Base-by-base conservation (phyloP, 176 grass and related monocot genomes). In the Thalia dealbata region DNA sequence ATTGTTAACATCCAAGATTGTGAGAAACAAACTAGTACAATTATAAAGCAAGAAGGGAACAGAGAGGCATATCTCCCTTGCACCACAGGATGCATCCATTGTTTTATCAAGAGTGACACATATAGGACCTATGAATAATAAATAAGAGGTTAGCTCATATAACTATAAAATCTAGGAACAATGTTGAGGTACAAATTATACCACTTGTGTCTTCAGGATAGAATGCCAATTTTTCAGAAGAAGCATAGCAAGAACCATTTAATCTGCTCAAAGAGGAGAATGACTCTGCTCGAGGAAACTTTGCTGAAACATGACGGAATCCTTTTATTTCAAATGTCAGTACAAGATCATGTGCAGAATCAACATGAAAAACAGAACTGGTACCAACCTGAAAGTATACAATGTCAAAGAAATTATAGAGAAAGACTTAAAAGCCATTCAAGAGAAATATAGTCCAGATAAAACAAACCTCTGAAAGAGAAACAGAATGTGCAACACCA, bases 41-140 rank as follows among this genome's bases (percentile, higher is more conserved):
- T 96, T 96, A 78, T 96, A 96, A 71, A 96, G 69, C 76, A 96
- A 84, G 75, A 88, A 96, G 50, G 89, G 89, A 83, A 96, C 92
- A 73, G 82, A 89, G 78, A 96, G 89, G 74, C 82, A 87, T 64
- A 96, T 73, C 73, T 96, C 89, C 71, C 89, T 84, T 80, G 87
- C 84, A 61, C 92, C 92, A 77, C 84, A 92, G 78, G 74, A 86
- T 71, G 78, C 82, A 82, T 96, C 82, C 87, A 89, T 88, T 79
- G 92, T 72, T 90, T 91, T 96, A 82, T 96, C 92, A 28, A 96
- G 82, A 45, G 70, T 92, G 67, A 92, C 81, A 82, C 79, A 92
- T 54, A 92, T 78, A 83, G 82, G 59, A 83, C 81, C 92, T 96
- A 83, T 38, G 32, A 46, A 76, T 67, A 48, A 81, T 24, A 64